phyloP scores from a whole-genome alignment of 495 filamentous ascomycete genomes.

The Talaromyces proteolyticus region DNA sequence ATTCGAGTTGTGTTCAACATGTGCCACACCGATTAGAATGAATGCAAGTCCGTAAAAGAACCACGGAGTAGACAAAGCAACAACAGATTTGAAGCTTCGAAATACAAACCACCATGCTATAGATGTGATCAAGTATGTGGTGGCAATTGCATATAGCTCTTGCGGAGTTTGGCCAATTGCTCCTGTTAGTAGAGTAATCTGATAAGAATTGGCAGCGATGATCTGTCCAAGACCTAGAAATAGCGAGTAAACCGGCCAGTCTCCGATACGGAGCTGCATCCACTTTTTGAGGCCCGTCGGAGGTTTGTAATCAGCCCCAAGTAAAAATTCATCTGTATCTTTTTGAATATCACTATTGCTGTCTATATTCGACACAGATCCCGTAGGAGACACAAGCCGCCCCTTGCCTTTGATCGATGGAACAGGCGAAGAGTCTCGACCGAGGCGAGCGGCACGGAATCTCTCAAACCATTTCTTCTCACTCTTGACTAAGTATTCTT shows the following conservation, averaged over 20 bases:
- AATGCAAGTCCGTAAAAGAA: constrained; percentile 62
- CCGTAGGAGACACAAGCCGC: constrained; percentile 23
- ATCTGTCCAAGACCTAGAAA: constrained; percentile 60
- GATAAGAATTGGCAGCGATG: constrained; percentile 67
- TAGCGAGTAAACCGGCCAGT: constrained; percentile 72
- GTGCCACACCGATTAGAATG: constrained; percentile 60
- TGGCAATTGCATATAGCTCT: constrained; percentile 62
- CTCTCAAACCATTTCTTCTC: constrained; percentile 68
- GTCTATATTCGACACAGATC: constrained; percentile 32
- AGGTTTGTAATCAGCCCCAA: constrained; percentile 59
- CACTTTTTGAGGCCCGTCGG: constrained; percentile 58
- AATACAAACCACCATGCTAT: constrained; percentile 63
- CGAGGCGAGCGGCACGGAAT: constrained; percentile 53
- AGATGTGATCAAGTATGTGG: constrained; percentile 56
- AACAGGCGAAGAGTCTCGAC: constrained; percentile 39
- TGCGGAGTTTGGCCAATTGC: constrained; percentile 55
- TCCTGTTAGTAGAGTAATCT: constrained; percentile 64
- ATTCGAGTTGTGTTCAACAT: constrained; percentile 38
- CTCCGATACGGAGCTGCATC: constrained; percentile 41
- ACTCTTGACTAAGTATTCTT: constrained; percentile 59
- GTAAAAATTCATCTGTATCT: constrained; percentile 48
- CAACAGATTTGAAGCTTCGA: constrained; percentile 55
- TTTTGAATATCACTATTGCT: constrained; percentile 7
- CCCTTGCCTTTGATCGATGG: constrained; percentile 30
- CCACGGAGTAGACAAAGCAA: constrained; percentile 54